Evolutionary conservation across 768 basidiomycete species (phyloP), one percentile per base, ranked within the genome.

Genomic region (Neoboletus subvelutipes): DNA sequence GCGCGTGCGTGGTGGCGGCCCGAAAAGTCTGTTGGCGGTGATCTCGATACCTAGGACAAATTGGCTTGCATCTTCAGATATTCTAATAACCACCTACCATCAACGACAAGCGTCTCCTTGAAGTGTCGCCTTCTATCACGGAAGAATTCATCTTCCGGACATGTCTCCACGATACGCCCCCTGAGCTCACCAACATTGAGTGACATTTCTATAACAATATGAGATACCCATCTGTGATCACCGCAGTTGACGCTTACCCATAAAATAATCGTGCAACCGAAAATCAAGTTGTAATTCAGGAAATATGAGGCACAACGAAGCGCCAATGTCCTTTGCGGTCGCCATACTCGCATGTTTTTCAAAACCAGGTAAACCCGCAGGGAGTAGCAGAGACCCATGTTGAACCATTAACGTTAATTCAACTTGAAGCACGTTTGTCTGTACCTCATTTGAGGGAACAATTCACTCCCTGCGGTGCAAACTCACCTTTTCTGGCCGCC

Each of bases 381-480:
- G 90, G 42, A 92, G 64, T 15, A 90, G 62, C 37, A 92, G 71
- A 45, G 81, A 71, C 2, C 80, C 82, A 41, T 78, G 76, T 40
- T 78, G 73, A 1, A 90, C 62, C 37, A 74, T 71, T 7, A 94
- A 61, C 13, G 76, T 73, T 1, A 94, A 67, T 51, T 84, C 81
- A 3, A 90, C 87, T 71, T 96, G 89, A 59, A 97, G 82, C 62
- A 86, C 78, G 65, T 98, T 96, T 9, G 85, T 81, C 92, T 96
- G 62, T n/a, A 43, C 15, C 31, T 53, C 20, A 6, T n/a, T 45
- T 69, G 31, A 68, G 59, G 26, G 36, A 42, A 39, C 5, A 41
- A 18, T 39, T 20, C 42, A 28, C 48, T 6, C 31, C 49, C 2
- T 47, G 37, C 4, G 17, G 15, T 36, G 22, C 20, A 24, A 37